Evolutionary conservation across 2,329 filamentous ascomycete species (phyloP).

Genomic region (Emergomyces orientalis): DNA sequence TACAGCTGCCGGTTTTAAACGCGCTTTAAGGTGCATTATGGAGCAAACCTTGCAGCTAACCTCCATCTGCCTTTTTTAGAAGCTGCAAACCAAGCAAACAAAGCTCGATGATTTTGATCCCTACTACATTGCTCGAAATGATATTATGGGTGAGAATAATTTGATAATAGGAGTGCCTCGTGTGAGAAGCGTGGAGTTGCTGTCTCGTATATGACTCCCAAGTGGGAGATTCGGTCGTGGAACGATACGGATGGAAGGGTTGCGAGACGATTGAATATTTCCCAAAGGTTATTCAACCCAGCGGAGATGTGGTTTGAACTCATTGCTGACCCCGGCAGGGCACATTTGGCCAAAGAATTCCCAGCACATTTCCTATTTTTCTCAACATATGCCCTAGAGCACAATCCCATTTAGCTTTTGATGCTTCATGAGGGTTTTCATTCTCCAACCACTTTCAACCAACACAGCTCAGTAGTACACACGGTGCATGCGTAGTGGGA

Average conservation of each 20-base stretch:
- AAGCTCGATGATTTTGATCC: conserved; percentile 34
- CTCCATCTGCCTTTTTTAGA: conserved; percentile 27
- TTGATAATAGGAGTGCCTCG: neutral
- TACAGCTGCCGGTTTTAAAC: neutral
- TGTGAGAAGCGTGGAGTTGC: neutral
- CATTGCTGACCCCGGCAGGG: neutral
- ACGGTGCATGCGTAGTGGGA: neutral
- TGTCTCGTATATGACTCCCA: neutral
- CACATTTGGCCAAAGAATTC: neutral
- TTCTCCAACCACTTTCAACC: neutral
- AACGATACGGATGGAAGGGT: neutral
- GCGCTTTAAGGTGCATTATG: neutral
- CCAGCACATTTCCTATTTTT: neutral
- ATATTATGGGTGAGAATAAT: conserved; percentile 9
- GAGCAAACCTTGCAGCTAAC: neutral
- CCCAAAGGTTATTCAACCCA: neutral
- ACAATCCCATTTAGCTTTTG: too few species aligned
- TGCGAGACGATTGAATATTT: neutral
- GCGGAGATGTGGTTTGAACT: neutral
- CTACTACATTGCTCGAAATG: conserved; percentile 10
- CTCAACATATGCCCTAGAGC: neutral
- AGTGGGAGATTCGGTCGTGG: neutral
- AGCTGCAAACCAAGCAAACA: conserved; percentile 43
- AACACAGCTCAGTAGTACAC: neutral
- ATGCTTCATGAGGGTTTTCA: neutral